phyloP scores from a whole-genome alignment of 805 yeast species.

The Pichia californica region DNA sequence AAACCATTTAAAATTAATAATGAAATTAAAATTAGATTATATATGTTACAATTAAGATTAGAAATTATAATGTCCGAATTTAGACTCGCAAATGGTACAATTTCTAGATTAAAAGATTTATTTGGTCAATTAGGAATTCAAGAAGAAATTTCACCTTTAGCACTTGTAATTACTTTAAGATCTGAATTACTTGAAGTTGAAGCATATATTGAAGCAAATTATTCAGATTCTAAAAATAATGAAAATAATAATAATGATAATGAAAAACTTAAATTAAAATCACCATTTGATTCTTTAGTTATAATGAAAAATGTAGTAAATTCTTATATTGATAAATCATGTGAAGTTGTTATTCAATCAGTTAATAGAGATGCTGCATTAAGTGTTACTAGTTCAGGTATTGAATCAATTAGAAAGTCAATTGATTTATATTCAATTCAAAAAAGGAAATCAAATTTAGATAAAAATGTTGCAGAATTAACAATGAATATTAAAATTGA shows the following conservation, averaged over 20 bases:
- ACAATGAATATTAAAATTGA: neutral
- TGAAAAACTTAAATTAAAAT: neutral
- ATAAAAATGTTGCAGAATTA: constrained; percentile 1
- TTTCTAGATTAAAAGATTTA: constrained; percentile 12
- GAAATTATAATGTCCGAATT: constrained; percentile 12
- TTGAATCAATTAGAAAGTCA: constrained; percentile 4
- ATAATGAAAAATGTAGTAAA: constrained; percentile 1
- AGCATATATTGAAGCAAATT: neutral
- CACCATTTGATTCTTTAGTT: constrained; percentile 3
- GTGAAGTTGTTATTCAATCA: constrained; percentile 8
- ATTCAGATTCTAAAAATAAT: neutral
- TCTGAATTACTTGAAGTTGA: constrained; percentile 6
- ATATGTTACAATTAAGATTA: constrained; percentile 11
- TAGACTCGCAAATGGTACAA: constrained; percentile 8
- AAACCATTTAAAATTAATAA: no score
- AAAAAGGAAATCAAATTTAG: constrained; percentile 4
- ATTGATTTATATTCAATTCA: constrained; percentile 3
- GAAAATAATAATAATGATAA: neutral
- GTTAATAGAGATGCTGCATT: constrained; percentile 8
- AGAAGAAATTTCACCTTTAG: constrained; percentile 6
- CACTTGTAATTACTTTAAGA: constrained; percentile 1
- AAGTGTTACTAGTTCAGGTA: constrained; percentile 5
- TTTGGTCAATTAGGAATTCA: constrained; percentile 5
- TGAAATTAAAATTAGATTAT: constrained; percentile 1
- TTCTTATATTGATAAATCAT: constrained; percentile 10